Percentiles rank a stretch among this genome's conserved stretches.
Evolutionary conservation across 2,329 filamentous ascomycete species (phyloP).

Genomic region (Penicillium occitanis): DNA sequence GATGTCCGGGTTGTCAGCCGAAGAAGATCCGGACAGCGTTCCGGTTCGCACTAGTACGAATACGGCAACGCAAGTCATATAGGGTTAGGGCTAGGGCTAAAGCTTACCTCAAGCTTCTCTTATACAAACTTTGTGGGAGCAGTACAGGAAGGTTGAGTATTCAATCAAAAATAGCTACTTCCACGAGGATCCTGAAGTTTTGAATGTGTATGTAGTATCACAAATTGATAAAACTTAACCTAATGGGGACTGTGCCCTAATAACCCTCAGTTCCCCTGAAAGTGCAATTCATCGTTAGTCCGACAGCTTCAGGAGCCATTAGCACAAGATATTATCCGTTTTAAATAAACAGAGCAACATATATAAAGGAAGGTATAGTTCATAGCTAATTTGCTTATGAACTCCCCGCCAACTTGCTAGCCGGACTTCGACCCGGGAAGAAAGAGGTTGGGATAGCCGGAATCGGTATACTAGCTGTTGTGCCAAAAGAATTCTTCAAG

Average conservation of each 20-base stretch:
- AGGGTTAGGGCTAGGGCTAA: neutral
- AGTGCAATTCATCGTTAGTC: neutral
- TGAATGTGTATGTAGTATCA: neutral
- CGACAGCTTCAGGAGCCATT: neutral
- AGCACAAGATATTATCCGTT: neutral
- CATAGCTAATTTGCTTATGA: no score
- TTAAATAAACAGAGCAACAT: neutral
- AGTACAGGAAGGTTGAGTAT: neutral
- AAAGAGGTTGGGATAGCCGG: no score
- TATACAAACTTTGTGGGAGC: neutral
- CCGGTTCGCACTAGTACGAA: neutral
- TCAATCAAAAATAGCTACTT: neutral
- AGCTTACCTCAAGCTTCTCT: neutral
- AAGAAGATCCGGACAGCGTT: neutral
- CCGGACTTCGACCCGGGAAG: no score
- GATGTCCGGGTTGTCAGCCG: neutral
- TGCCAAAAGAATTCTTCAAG: no score
- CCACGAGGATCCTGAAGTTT: neutral
- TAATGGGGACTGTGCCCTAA: neutral
- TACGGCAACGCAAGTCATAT: neutral
- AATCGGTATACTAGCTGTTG: no score
- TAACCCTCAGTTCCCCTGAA: neutral
- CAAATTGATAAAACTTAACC: neutral
- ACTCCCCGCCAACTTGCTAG: no score
- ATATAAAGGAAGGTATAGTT: no score